Percentiles rank a stretch among this genome's conserved stretches.
Evolutionary conservation across 805 yeast genomes (phyloP).

Genomic region (Kluyveromyces starmeri): DNA sequence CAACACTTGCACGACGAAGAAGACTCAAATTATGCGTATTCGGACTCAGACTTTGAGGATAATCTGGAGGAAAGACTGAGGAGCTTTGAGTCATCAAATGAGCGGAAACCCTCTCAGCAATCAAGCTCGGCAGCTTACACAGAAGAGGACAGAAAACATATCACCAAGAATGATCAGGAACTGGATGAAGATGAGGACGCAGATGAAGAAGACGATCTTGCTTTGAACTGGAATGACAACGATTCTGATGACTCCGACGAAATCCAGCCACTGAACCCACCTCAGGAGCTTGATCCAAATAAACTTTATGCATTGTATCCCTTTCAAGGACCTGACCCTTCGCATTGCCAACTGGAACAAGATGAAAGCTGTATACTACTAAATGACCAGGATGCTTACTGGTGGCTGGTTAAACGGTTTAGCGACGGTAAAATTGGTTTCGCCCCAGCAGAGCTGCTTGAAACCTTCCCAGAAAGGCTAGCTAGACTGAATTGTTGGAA

Average conservation of each 20-base stretch:
- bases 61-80: slow-evolving; percentile 25
- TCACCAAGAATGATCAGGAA: background rate
- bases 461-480: slow-evolving; percentile 81
- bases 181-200: slow-evolving; percentile 12
- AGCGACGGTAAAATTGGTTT: slow-evolving; percentile 73
- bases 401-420: slow-evolving; percentile 80
- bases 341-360: slow-evolving; percentile 71
- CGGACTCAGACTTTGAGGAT: slow-evolving; percentile 31
- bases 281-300: slow-evolving; percentile 72
- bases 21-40: slow-evolving; percentile 21
- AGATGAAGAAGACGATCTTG: slow-evolving; percentile 12
- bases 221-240: slow-evolving; percentile 8
- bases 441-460: slow-evolving; percentile 93
- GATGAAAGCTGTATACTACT: slow-evolving; percentile 77
- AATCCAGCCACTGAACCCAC: slow-evolving; percentile 45
- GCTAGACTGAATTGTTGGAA: slow-evolving; percentile 90
- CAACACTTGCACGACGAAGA: background rate
- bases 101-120: slow-evolving; percentile 6
- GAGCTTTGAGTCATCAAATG: slow-evolving; percentile 9
- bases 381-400: slow-evolving; percentile 86
- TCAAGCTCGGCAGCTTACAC: background rate
- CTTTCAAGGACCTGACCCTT: slow-evolving; percentile 86
- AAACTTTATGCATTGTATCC: slow-evolving; percentile 80
- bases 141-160: background rate
- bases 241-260: slow-evolving; percentile 30